Base-by-base conservation (phyloP, 805 yeast species). In the Zygosaccharomyces gambellarensis region DNA sequence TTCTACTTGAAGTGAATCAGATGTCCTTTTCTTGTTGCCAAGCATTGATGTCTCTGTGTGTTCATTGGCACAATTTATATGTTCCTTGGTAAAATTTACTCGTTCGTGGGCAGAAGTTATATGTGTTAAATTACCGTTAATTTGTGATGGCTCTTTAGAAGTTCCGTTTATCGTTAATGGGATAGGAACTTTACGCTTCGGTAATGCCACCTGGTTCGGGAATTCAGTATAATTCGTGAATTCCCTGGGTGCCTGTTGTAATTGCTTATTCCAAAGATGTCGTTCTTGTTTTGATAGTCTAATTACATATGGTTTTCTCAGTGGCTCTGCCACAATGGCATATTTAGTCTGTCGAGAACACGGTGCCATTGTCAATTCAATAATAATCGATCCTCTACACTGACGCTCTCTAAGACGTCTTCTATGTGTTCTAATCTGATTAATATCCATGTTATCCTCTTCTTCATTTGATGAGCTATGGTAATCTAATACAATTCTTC, bases 381-480 rank as follows among this genome's bases (percentile, higher is more conserved):
- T 51, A 10, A 62, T 49, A n/a, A 64, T 50, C 1, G 63, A 43
- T 11, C 67, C 63, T 21, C 65, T 62, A 44, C 55, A 56, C 28
- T 53, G 48, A 12, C 46, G 29, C 29, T 50, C 51, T 27, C 55
- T 52, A 14, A 36, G 50, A n/a, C 32, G 25, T 19, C 47, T 45
- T 47, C 69, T 47, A 38, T 53, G 52, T 1, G 43, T 21, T 43
- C 54, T 51, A 7, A 63, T 59, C 27, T 58, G 52, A 17, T 55
- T 54, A 3, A 48, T 47, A 8, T 46, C 43, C 47, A 59, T 52
- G n/a, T 43, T 40, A 12, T 58, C 58, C 45, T 63, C 68, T 19
- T 64, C 69, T 43, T 63, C 68, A 45, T 65, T 69, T 2, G 68
- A 59, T 1, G 68, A 62, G 45, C 65, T 62, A 21, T 58, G 57